phyloP scores from a whole-genome alignment of 768 basidiomycete genomes.

The Agrocybe chaxingu region DNA sequence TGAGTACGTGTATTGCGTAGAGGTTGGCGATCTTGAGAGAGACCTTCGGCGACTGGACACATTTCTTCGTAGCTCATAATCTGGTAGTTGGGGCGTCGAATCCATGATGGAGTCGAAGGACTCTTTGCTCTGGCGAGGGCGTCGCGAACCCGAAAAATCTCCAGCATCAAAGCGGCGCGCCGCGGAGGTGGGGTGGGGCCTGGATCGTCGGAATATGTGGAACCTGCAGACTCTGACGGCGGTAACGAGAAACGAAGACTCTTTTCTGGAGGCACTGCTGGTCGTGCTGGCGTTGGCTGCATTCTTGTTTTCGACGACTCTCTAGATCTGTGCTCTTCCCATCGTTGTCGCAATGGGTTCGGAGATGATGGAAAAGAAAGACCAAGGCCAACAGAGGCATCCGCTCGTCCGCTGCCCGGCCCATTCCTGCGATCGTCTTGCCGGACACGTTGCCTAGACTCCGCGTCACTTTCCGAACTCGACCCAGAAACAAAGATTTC shows the following conservation, averaged over 20 bases:
- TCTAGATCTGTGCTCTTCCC: not conserved
- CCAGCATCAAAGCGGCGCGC: constrained; percentile 1
- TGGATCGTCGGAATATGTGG: constrained; percentile 20
- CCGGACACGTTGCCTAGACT: constrained; percentile 7
- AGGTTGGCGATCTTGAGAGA: no score
- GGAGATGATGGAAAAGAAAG: constrained; percentile 18
- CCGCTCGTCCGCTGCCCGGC: not conserved
- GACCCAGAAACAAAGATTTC: constrained; percentile 38
- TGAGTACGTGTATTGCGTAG: no score
- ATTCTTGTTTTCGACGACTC: not conserved
- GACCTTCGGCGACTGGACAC: no score
- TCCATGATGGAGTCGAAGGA: not conserved
- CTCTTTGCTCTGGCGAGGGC: no score
- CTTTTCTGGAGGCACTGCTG: constrained; percentile 12
- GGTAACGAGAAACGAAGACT: constrained; percentile 25
- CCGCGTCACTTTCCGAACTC: constrained; percentile 37
- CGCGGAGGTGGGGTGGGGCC: not conserved
- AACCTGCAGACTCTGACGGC: constrained; percentile 22
- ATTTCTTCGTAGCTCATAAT: no score
- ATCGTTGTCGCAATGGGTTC: not conserved
- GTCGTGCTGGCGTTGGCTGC: not conserved
- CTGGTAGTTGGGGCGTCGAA: no score
- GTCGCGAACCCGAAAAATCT: not conserved
- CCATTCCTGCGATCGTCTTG: not conserved
- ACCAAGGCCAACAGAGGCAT: constrained; percentile 20